Evolutionary conservation across 257 asterid species (phyloP).

Genomic region (Ilex asprella): DNA sequence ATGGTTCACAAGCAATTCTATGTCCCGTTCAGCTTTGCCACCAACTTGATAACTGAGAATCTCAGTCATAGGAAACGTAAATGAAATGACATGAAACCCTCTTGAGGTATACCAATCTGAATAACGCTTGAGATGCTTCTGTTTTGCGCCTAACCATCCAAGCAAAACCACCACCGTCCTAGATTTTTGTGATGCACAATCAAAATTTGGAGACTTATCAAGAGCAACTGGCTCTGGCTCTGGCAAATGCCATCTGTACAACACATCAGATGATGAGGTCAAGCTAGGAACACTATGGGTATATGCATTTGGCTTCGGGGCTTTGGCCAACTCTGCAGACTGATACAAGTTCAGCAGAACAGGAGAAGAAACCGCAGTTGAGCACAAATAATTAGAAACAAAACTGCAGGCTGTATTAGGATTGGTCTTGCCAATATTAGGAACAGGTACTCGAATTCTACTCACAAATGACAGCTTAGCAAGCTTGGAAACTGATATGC

Average conservation of each 20-base stretch:
- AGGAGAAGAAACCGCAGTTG: conserved; percentile 37
- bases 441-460: conserved; percentile 46
- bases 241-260: conserved; percentile 89
- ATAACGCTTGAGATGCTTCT: conserved; percentile 74
- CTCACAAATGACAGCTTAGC: conserved; percentile 43
- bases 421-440: conserved; percentile 30
- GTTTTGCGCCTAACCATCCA: conserved; percentile 96
- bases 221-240: conserved; percentile 60
- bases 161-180: conserved; percentile 86
- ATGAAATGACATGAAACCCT: conserved; percentile 86
- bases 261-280: conserved; percentile 42
- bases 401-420: conserved; percentile 24
- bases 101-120: conserved; percentile 89
- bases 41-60: conserved; percentile 75
- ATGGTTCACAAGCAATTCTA: conserved; percentile 72
- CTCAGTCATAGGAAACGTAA: conserved; percentile 87
- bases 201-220: conserved; percentile 29
- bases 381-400: conserved; percentile 10
- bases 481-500: conserved; percentile 52
- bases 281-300: conserved; percentile 18
- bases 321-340: conserved; percentile 50
- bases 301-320: conserved; percentile 49
- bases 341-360: conserved; percentile 36
- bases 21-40: conserved; percentile 85
- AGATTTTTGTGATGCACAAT: conserved; percentile 47